Base-by-base conservation (phyloP, 495 filamentous ascomycete genomes). In the Aspergillus wentii region DNA sequence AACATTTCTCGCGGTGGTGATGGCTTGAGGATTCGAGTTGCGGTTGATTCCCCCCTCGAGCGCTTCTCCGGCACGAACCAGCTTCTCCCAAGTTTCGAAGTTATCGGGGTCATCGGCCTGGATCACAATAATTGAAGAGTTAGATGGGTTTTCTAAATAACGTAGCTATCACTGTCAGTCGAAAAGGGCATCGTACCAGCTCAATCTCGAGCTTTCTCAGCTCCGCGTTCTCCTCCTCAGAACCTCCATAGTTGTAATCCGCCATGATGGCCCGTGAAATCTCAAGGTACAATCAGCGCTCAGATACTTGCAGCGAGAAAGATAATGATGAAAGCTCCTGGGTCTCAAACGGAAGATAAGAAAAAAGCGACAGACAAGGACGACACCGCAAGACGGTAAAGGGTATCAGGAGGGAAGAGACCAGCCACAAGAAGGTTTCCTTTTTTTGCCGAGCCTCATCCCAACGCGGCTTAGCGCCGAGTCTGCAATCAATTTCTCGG, bases 21-120 rank as follows among this genome's bases (percentile, higher is more conserved):
- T 89, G 4, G 92, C 86, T 54, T 94, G 85, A 4, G 94, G 90
- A 51, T 85, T 95, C 35, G 92, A 96, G 60, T 99, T 97, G 41
- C 94, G 82, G 51, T 90, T 97, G 37, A 99, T 76, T 9, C 92
- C 92, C 20, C 90, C 91, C 51, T 99, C 94, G 17, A 95, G 80
- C 32, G 71, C 70, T 56, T 95, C 86, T 28, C 83, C 86, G 13
- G 80, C 78, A 46, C 80, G 80, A 40, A 96, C 80, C 16, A 97
- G 81, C 60, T 86, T 88, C 66, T 96, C 92, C 92, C 92, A 99
- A 17, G 80, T 79, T 50, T 95, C 90, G 54, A 92, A 95, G 61
- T 86, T 87, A 64, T 99, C 92, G 3, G 88, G 76, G 44, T 95
- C 84, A 46, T 85, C 79, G 44, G 78, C 36, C 71, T 75, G 42